phyloP scores from a whole-genome alignment of 257 asterid species.

The Ocimum tenuiflorum region DNA sequence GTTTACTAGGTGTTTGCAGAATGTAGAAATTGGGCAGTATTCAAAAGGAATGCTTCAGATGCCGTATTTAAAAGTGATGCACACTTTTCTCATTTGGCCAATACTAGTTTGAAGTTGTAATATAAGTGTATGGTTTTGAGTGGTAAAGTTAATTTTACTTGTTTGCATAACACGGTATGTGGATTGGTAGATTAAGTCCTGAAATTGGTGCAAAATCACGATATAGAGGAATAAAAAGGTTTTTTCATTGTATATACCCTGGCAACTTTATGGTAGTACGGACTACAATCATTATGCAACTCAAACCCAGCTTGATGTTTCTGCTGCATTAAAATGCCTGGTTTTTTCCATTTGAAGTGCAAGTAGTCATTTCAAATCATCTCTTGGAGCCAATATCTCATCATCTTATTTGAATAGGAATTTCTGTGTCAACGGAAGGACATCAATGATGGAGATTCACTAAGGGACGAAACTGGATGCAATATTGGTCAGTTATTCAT shows the following conservation, averaged over 20 bases:
- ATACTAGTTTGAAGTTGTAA: background rate
- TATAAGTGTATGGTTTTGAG: no score
- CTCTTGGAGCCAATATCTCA: conserved; percentile 7
- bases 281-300: background rate
- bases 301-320: background rate
- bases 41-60: background rate
- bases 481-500: conserved; percentile 40
- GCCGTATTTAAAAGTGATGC: background rate
- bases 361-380: background rate
- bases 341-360: background rate
- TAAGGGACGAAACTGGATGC: conserved; percentile 36
- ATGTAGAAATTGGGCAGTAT: background rate
- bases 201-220: background rate
- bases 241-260: background rate
- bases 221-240: background rate
- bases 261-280: background rate
- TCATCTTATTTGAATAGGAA: conserved; percentile 32
- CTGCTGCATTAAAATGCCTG: background rate
- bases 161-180: background rate
- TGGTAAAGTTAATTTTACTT: background rate
- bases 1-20: background rate
- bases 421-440: conserved; percentile 21
- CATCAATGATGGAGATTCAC: conserved; percentile 16
- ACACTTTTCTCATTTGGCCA: background rate
- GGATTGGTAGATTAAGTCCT: background rate